Evolutionary conservation across 2,329 filamentous ascomycete species (phyloP).

Genomic region (Diplodia corticola): DNA sequence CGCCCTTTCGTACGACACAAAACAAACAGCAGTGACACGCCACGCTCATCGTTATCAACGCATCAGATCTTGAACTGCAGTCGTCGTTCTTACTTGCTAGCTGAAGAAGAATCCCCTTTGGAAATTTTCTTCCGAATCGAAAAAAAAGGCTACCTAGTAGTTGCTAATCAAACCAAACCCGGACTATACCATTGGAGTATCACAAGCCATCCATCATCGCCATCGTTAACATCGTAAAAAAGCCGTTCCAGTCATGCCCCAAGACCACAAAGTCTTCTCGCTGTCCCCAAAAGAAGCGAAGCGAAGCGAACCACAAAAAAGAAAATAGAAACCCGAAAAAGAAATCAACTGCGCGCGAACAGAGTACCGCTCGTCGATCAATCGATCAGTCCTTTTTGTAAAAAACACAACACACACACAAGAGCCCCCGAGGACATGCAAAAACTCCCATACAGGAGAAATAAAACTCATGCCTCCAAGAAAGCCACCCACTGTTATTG

Average conservation of each 20-base stretch:
- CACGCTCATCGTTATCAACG: background rate
- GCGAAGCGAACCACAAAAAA: too few species aligned
- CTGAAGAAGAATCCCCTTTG: background rate
- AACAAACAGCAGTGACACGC: too few species aligned
- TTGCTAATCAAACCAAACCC: background rate
- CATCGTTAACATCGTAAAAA: background rate
- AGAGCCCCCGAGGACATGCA: conserved; percentile 19
- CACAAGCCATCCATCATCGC: background rate
- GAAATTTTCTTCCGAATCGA: background rate
- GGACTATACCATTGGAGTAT: background rate
- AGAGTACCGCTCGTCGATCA: background rate
- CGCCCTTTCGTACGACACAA: background rate
- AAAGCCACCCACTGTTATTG: conserved; percentile 18
- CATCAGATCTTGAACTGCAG: background rate
- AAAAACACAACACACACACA: conserved; percentile 8
- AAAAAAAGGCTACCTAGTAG: background rate
- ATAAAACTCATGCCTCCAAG: conserved; percentile 23
- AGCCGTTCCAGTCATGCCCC: background rate
- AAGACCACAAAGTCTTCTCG: background rate
- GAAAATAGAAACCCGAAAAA: background rate
- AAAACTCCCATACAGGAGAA: conserved; percentile 22
- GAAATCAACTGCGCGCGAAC: background rate
- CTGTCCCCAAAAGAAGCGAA: background rate
- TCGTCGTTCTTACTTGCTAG: too few species aligned
- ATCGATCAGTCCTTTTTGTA: background rate